Evolutionary conservation across 2,329 filamentous ascomycete genomes (phyloP).

Genomic region (Nigrograna mackinnonii): DNA sequence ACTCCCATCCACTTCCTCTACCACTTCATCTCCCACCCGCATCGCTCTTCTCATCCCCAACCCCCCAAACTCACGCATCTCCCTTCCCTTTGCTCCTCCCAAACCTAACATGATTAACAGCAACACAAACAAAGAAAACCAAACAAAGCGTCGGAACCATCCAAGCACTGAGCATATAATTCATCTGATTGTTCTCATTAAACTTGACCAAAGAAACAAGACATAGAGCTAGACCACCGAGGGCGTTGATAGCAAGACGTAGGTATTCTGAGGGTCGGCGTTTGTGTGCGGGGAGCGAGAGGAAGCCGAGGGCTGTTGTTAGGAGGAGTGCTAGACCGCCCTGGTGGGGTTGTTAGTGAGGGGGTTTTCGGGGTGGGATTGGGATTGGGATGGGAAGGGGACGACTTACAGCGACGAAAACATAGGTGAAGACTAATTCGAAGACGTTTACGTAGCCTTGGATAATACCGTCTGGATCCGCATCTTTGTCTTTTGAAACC

Average conservation of each 20-base stretch:
- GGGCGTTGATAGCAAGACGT: slow-evolving; percentile 21
- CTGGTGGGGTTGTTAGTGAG: slow-evolving; percentile 7
- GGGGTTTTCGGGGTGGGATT: neutral
- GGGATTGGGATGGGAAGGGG: neutral
- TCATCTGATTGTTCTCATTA: slow-evolving; percentile 10
- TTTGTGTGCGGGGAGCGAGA: slow-evolving; percentile 25
- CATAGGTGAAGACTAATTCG: slow-evolving; percentile 30
- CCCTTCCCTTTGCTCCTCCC: slow-evolving; percentile 6
- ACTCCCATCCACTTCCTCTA: no score
- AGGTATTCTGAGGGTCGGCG: slow-evolving; percentile 22
- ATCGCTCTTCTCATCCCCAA: no score
- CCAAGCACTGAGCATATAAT: slow-evolving; percentile 27
- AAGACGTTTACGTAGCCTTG: slow-evolving; percentile 21
- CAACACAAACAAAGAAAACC: slow-evolving; percentile 25
- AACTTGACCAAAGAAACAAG: slow-evolving; percentile 24
- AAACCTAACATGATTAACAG: slow-evolving; percentile 18
- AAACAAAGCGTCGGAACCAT: slow-evolving; percentile 34
- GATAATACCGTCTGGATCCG: slow-evolving; percentile 6
- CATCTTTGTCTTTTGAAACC: slow-evolving; percentile 1
- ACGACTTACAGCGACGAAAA: slow-evolving; percentile 28
- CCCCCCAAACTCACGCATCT: no score
- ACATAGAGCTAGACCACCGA: slow-evolving; percentile 24
- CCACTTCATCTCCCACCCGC: no score
- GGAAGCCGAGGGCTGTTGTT: slow-evolving; percentile 26
- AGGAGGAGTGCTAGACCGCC: slow-evolving; percentile 28